These are phyloP conservation scores for Xenoacremonium recifei DNA, from an alignment of 2,329 filamentous ascomycete species.

Conservation along the genomic window DNA sequence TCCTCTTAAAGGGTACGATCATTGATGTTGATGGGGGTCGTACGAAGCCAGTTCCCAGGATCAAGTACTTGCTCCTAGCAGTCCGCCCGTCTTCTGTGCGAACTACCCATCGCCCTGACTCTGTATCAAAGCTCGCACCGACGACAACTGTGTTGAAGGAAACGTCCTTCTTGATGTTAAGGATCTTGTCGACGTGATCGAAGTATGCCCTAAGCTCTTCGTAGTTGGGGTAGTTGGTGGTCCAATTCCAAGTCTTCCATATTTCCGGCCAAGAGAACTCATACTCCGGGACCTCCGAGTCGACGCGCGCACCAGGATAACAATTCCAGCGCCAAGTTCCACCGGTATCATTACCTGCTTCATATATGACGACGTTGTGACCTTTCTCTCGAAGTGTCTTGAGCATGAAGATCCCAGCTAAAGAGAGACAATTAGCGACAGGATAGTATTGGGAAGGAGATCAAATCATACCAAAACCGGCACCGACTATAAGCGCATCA, in stretches of 20 bases:
- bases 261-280: conserved; percentile 26
- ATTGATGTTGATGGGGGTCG: too few relatives aligned
- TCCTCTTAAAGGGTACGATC: too few relatives aligned
- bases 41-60: conserved; percentile 51
- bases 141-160: conserved; percentile 45
- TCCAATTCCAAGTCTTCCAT: conserved; percentile 41
- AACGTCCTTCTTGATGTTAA: conserved; percentile 37
- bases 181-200: conserved; percentile 37
- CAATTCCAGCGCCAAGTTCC: conserved; percentile 37
- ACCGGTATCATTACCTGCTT: conserved; percentile 3
- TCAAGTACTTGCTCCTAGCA: conserved; percentile 46
- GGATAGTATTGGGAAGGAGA: too few relatives aligned
- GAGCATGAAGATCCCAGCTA: conserved; percentile 45
- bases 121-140: conserved; percentile 47
- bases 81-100: conserved; percentile 47
- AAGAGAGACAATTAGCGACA: too few relatives aligned
- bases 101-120: conserved; percentile 45
- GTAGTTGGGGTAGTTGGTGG: conserved; percentile 27
- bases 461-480: conserved; percentile 39
- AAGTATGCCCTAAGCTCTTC: conserved; percentile 40
- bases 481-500: conserved; percentile 40
- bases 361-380: conserved; percentile 32
- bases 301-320: conserved; percentile 35
- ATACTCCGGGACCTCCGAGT: conserved; percentile 27
- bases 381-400: conserved; percentile 48